Evolutionary conservation across 2,329 filamentous ascomycete genomes (phyloP), one percentile per base, ranked within the genome.

Genomic region (Colletotrichum camelliae): DNA sequence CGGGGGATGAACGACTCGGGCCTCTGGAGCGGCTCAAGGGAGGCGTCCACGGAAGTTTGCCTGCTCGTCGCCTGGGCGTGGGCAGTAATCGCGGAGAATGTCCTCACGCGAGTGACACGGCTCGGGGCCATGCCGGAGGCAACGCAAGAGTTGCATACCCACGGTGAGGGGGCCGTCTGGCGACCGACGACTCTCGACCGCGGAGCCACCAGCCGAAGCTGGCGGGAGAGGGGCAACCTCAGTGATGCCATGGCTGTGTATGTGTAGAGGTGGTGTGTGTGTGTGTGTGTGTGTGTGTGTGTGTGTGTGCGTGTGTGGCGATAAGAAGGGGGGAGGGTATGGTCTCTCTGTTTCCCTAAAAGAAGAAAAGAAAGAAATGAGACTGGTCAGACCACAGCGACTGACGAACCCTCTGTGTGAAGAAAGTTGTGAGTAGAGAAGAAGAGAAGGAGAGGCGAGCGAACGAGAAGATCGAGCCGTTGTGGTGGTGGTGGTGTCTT

Each of bases 1-100:
- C 96, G 92, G 74, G 94, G 90, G 71, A 94, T 89, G 81, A 98
- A 98, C 55, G 91, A 91, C 81, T 93, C 91, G 73, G 91, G 86
- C 21, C 71, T 75, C 64, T 76, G 74, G 43, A 77, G 76, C 24
- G 73, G 77, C 61, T 77, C 76, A 71, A 77, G 73, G 62, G 76
- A 77, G 55, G 72, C 52, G 48, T 78, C 77, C 27, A 67, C 66
- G 12, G 75, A 74, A 21, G 43, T 57, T n/a, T 16, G 60, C 65
- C 35, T 74, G 31, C 70, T 66, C 12, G 70, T 76, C n/a, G 74
- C 74, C 57, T 76, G 66, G 24, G 60, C 58, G 21, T 60, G 71
- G 31, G 74, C 43, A 29, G 62, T 43, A 4, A 75, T 57, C 57
- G 73, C 73, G 27, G 69, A 73, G 35, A 75, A 75, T 5, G 73